These are phyloP conservation scores for Cryptococcus sp. DNA, from an alignment of 1,284 basidiomycete genomes.

Conservation along the genomic window DNA sequence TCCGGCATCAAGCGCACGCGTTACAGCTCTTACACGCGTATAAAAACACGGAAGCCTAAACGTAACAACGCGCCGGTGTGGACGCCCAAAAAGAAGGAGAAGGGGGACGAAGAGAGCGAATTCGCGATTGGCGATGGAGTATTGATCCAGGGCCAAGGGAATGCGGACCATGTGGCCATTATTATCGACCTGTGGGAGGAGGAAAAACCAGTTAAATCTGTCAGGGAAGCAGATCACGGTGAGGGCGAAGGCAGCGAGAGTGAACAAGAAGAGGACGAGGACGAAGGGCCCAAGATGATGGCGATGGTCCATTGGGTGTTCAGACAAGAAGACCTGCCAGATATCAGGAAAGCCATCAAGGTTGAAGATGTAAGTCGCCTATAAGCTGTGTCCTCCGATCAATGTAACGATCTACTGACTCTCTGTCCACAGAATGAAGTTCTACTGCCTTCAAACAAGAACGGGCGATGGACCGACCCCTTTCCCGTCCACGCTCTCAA, in stretches of 20 bases:
- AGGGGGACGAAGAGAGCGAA: conserved; percentile 28
- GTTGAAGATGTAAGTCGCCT: conserved; percentile 48
- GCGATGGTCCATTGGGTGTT: conserved; percentile 49
- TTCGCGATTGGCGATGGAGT: conserved; percentile 49
- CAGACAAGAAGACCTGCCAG: conserved; percentile 43
- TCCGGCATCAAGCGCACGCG: neutral
- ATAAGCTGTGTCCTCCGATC: neutral
- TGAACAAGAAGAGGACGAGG: conserved; percentile 18
- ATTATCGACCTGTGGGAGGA: conserved; percentile 41
- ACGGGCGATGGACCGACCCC: conserved; percentile 29
- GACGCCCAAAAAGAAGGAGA: conserved; percentile 8
- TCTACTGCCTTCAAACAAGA: conserved; percentile 33
- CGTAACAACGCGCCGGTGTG: neutral
- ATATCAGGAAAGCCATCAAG: conserved; percentile 44
- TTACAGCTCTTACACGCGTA: conserved; percentile 32
- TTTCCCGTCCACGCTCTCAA: conserved; percentile 33
- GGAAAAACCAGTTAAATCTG: conserved; percentile 8
- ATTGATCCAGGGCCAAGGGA: conserved; percentile 40
- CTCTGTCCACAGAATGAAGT: conserved; percentile 39
- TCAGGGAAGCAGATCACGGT: conserved; percentile 13
- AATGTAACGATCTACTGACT: neutral
- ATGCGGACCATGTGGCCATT: conserved; percentile 43
- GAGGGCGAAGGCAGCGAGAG: conserved; percentile 3
- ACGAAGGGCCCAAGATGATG: conserved; percentile 35
- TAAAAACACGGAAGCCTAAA: conserved; percentile 5